phyloP scores from a whole-genome alignment of 768 basidiomycete genomes.

The Lactarius trivialis region DNA sequence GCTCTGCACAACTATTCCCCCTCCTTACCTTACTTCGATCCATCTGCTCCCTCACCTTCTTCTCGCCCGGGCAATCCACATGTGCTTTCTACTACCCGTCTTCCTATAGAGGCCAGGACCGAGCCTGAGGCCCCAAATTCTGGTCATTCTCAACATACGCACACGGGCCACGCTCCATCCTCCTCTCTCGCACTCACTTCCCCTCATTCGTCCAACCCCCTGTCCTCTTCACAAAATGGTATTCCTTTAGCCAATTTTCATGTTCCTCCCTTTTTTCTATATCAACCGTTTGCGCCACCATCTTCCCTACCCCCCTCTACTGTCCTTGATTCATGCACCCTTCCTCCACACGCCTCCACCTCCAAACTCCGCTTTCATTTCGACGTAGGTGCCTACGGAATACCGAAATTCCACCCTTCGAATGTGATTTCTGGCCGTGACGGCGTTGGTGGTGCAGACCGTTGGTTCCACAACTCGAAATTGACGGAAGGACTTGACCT shows the following conservation, averaged over 20 bases:
- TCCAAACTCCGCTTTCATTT: slow-evolving; percentile 42
- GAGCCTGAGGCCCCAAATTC: slow-evolving; percentile 36
- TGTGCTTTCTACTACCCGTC: slow-evolving; percentile 36
- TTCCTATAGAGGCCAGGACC: slow-evolving; percentile 41
- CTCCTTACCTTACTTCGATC: slow-evolving; percentile 38
- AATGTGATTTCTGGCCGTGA: slow-evolving; percentile 25
- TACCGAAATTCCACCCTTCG: slow-evolving; percentile 49
- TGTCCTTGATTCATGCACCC: slow-evolving; percentile 18
- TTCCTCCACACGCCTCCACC: slow-evolving; percentile 26
- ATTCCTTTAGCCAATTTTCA: slow-evolving; percentile 36
- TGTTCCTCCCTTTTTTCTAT: slow-evolving; percentile 32
- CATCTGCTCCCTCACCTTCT: slow-evolving; percentile 31
- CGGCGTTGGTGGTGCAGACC: slow-evolving; percentile 17
- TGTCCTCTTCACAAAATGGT: slow-evolving; percentile 28
- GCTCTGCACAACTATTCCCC: slow-evolving; percentile 37
- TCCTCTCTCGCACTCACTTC: slow-evolving; percentile 42
- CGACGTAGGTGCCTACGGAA: slow-evolving; percentile 79
- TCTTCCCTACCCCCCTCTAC: slow-evolving; percentile 17
- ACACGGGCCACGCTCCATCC: slow-evolving; percentile 30
- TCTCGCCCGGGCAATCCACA: slow-evolving; percentile 37
- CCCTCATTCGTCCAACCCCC: slow-evolving; percentile 32
- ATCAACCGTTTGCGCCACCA: slow-evolving; percentile 25
- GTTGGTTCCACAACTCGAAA: slow-evolving; percentile 14
- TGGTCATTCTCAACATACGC: slow-evolving; percentile 30
- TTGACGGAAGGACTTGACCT: slow-evolving; percentile 37